These are phyloP conservation scores for Clonostachys sp. DNA, from an alignment of 2,329 filamentous ascomycete species.

Conservation along the genomic window DNA sequence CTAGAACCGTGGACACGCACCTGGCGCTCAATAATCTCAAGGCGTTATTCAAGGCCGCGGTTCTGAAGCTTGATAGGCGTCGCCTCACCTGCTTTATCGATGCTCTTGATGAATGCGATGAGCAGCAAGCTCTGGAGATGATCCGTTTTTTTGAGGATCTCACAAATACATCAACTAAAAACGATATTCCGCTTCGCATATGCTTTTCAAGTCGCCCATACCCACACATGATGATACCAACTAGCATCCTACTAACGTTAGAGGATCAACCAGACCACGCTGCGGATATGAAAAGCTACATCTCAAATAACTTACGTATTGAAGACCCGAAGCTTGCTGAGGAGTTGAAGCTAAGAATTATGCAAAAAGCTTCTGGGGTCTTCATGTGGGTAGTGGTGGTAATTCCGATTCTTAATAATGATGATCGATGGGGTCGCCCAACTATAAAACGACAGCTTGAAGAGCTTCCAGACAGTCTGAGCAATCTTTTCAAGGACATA, in stretches of 20 bases:
- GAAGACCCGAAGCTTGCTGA: too few relatives aligned
- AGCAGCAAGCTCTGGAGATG: constrained; percentile 34
- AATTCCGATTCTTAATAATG: too few relatives aligned
- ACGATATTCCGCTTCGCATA: constrained; percentile 16
- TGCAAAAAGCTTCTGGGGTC: too few relatives aligned
- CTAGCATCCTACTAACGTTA: constrained; percentile 13
- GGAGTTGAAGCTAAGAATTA: too few relatives aligned
- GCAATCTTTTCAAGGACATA: too few relatives aligned
- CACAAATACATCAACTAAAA: constrained; percentile 15
- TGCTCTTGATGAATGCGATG: constrained; percentile 44
- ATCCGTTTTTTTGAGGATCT: constrained; percentile 34
- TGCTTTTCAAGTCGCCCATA: constrained; percentile 42
- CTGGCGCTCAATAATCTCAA: neutral
- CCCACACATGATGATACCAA: constrained; percentile 26
- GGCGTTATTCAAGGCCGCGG: constrained; percentile 1
- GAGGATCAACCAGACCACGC: constrained; percentile 15
- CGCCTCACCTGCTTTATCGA: constrained; percentile 15
- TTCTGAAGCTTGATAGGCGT: neutral
- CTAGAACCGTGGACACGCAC: neutral
- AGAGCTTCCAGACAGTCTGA: too few relatives aligned
- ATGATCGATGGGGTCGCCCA: too few relatives aligned
- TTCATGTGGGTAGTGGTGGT: too few relatives aligned
- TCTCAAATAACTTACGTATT: too few relatives aligned
- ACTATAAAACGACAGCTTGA: too few relatives aligned
- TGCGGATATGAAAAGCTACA: constrained; percentile 9